Base-by-base conservation (phyloP, 2,329 filamentous ascomycete genomes). In the Mollisiaceae sp. region DNA sequence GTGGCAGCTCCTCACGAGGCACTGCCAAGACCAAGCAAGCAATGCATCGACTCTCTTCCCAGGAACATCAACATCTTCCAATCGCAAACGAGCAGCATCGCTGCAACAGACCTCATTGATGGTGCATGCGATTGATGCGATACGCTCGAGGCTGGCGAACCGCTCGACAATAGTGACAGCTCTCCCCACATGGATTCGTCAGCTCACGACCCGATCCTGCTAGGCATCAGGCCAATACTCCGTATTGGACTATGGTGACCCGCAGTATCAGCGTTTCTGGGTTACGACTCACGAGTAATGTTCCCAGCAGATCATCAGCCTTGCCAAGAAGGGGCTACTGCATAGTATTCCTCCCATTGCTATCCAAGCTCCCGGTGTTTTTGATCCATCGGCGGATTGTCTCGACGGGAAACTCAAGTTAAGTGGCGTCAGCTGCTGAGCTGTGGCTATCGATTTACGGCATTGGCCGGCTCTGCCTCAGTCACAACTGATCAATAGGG, bases 311-410 rank as follows among this genome's bases (percentile, higher is more conserved):
- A 32, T 32, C 24, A 18, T 27, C 45, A 52, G 24, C 45, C 45
- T 52, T 54, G 47, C 47, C 47, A 54, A 24, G 47, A 5, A 54
- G 27, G 24, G 47, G n/a, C 24, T 54, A 54, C n/a, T 43, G 12
- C 15, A 18, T 15, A 20, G 47, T 14, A 20, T 15, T 52, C 45
- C 24, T 52, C 45, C 27, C 27, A 32, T 32, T 12, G n/a, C 45
- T 27, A 5, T 18, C 47, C 11, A 18, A 9, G 20, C 24, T 20
- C 27, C n/a, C 4, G 15, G 20, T 20, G 4, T 54, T 15, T 54
- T 24, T 32, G 27, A 27, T 54, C 20, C 45, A 15, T 18, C 24
- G 45, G n/a, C 24, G 27, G 6, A 3, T 32, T 32, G 3, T 32
- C 27, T 32, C 27, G 27, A 32, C 27, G 3, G 27, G 27, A 32